Evolutionary conservation across 345 rosid genomes (phyloP).

Genomic region (Pelargonium nanum): DNA sequence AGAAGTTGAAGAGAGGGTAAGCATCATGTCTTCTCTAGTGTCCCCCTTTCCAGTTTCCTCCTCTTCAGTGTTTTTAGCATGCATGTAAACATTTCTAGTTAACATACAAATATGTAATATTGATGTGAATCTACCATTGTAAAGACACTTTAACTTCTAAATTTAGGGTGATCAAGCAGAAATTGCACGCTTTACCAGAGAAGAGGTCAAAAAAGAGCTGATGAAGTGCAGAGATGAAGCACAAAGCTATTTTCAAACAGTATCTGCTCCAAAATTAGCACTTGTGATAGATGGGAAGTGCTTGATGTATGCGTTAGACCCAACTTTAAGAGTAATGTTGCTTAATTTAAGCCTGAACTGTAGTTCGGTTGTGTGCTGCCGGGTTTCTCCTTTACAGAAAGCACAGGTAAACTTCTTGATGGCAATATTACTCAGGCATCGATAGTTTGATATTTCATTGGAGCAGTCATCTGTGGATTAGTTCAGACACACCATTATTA

Average conservation of each 20-base stretch:
- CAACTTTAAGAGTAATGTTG: slow-evolving; percentile 64
- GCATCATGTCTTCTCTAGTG: slow-evolving; percentile 3
- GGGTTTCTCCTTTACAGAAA: slow-evolving; percentile 98
- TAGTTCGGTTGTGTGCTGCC: slow-evolving; percentile 92
- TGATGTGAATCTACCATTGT: not conserved
- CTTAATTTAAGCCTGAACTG: slow-evolving; percentile 95
- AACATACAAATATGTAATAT: no score
- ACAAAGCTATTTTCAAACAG: slow-evolving; percentile 42
- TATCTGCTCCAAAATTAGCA: slow-evolving; percentile 69
- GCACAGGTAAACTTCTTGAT: slow-evolving; percentile 61
- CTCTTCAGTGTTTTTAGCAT: not conserved
- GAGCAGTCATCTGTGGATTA: no score
- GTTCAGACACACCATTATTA: no score
- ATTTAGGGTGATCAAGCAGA: slow-evolving; percentile 89
- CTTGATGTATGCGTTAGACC: slow-evolving; percentile 92
- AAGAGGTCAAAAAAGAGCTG: slow-evolving; percentile 73
- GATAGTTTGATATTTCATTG: no score
- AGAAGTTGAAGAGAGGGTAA: slow-evolving; percentile 88
- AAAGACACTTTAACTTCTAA: no score
- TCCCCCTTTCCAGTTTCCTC: not conserved
- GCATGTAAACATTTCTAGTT: no score
- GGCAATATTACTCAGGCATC: not conserved
- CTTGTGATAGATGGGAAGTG: slow-evolving; percentile 96
- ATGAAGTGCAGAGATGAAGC: slow-evolving; percentile 79
- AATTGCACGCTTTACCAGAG: slow-evolving; percentile 75